Base-by-base conservation (phyloP, 805 yeast genomes). In the Myxozyma vanderwaltii region DNA sequence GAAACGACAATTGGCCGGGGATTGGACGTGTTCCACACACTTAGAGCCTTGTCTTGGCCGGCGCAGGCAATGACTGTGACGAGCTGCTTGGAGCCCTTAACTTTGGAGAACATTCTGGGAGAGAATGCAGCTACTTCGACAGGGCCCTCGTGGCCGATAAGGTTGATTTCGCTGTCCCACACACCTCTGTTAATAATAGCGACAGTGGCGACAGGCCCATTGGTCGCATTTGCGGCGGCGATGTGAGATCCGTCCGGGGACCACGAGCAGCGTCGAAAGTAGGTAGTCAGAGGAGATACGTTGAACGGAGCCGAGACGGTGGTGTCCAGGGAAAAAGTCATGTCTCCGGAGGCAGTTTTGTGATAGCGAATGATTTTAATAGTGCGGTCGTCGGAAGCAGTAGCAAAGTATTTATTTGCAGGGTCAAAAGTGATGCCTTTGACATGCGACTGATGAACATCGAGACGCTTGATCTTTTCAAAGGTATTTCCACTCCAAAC, bases 361-460 rank as follows among this genome's bases (percentile, higher is more conserved):
- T 90, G 90, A 72, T 91, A 94, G 58, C 97, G 79, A 71, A 92
- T 89, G 27, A 94, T 83, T 59, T 96, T 81, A 50, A 92, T 85
- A 0, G 97, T 87, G 69, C 99, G 79, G 74, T 94, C 99, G 74
- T 94, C 99, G 1, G 96, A 88, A 23, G 95, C 91, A 0, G 99
- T 92, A 6, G 96, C 97, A 76, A 94, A 94, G 72, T 90, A 94
- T 75, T 94, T 94, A 72, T 91, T 91, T 2, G 99, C 99, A 0
- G 99, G 99, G 71, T 94, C 99, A 73, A 94, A 94, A 1, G 92
- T 92, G 12, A 94, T 89, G 58, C 99, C 98, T 73, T 94, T 94
- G 27, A 94, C 97, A 75, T 89, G 92, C 1, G 96, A 88, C 70
- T 90, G 95, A 72, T 94, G 99, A 23, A 91, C 86, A 69, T 92